These are phyloP conservation scores for Diophrys sp. DNA, from an alignment of 73 alveolate species.

Conservation along the genomic window DNA sequence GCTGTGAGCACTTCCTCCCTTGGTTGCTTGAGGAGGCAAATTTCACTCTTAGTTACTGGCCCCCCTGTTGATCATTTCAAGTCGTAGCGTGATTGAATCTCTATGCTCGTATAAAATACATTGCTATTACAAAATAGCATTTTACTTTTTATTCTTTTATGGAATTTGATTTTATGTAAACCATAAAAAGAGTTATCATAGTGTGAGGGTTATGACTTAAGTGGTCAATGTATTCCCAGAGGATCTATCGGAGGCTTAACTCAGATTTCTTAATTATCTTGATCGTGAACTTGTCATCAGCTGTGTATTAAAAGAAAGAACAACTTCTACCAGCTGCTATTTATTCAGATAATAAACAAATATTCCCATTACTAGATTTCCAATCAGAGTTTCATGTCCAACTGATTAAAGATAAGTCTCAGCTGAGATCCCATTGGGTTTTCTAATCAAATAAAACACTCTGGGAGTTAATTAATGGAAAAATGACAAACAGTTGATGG, in stretches of 20 bases:
- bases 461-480: constrained; percentile 61
- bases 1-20: too few relatives aligned
- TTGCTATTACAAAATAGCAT: constrained; percentile 72
- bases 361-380: constrained; percentile 59
- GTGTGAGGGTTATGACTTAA: constrained; percentile 57
- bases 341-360: constrained; percentile 67
- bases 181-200: constrained; percentile 70
- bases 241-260: constrained; percentile 79
- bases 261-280: constrained; percentile 90
- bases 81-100: constrained; percentile 81
- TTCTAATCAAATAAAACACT: constrained; percentile 74
- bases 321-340: constrained; percentile 95
- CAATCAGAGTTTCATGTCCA: constrained; percentile 67
- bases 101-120: constrained; percentile 82
- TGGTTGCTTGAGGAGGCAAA: constrained; percentile 3
- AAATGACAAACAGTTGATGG: constrained; percentile 19
- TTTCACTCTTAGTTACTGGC: constrained; percentile 50
- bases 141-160: constrained; percentile 47
- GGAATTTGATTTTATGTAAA: constrained; percentile 67
- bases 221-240: constrained; percentile 84
- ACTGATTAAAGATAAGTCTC: constrained; percentile 64
- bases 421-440: constrained; percentile 53
- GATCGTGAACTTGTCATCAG: constrained; percentile 93
- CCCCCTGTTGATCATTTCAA: constrained; percentile 81
- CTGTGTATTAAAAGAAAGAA: constrained; percentile 96